A percentile compares a stretch with the other conserved stretches of the same genome.
Evolutionary conservation across 495 filamentous ascomycete species (phyloP).

Genomic region (Echria macrotheca): DNA sequence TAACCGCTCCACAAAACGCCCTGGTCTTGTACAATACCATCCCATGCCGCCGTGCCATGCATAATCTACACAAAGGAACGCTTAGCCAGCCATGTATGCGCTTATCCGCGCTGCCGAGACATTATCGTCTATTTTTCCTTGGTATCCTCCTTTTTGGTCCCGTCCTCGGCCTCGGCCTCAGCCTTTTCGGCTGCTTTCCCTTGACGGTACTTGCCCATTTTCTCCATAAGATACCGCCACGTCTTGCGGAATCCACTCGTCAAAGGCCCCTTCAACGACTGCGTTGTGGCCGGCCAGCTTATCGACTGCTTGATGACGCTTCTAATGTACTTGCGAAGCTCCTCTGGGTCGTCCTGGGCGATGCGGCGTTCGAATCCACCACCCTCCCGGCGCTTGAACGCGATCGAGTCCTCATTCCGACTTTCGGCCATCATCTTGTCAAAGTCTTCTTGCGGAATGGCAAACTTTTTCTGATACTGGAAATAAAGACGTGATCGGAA

Average conservation of each 20-base stretch:
- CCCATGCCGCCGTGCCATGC: constrained; percentile 18
- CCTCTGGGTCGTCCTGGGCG: constrained; percentile 56
- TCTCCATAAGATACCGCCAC: constrained; percentile 75
- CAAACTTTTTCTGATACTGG: constrained; percentile 84
- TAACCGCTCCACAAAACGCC: too few species aligned
- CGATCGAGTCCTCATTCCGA: constrained; percentile 60
- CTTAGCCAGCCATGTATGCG: neutral
- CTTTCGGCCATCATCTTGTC: constrained; percentile 74
- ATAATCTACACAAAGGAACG: constrained; percentile 14
- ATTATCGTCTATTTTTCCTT: too few species aligned
- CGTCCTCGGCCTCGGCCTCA: constrained; percentile 6
- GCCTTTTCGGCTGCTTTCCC: constrained; percentile 26
- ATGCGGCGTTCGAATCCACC: constrained; percentile 83
- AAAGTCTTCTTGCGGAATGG: constrained; percentile 78
- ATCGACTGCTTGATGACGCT: constrained; percentile 79
- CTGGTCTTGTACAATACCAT: too few species aligned
- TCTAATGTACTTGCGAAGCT: constrained; percentile 61
- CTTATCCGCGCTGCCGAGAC: constrained; percentile 2
- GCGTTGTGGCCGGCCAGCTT: constrained; percentile 79
- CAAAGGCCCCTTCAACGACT: constrained; percentile 73
- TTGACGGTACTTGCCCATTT: constrained; percentile 65
- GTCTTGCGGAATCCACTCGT: constrained; percentile 67
- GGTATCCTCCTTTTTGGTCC: constrained; percentile 9
- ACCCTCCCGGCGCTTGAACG: constrained; percentile 68
- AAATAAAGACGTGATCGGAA: constrained; percentile 91